Evolutionary conservation across 352 stramenopile genomes (phyloP).

Genomic region (Phytopythium aichiense): DNA sequence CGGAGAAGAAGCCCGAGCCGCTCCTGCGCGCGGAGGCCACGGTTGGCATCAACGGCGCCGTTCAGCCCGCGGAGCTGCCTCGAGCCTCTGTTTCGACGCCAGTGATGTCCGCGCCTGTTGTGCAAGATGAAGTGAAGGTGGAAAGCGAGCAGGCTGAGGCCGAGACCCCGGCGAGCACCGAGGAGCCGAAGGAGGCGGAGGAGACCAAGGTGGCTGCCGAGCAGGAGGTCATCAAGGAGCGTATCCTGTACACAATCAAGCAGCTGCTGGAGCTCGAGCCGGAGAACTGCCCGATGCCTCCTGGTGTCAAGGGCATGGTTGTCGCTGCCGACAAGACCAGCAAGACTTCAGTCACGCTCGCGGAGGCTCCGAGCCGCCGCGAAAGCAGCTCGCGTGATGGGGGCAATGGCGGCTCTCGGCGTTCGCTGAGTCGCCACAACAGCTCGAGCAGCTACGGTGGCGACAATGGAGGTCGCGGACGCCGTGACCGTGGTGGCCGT

Average conservation of each 20-base stretch:
- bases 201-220: constrained; percentile 14
- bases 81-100: constrained; percentile 2
- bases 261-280: constrained; percentile 72
- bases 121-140: constrained; percentile 16
- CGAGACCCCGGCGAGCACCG: constrained; percentile 5
- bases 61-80: constrained; percentile 4
- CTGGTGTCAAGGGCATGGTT: constrained; percentile 42
- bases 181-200: constrained; percentile 9
- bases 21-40: constrained; percentile 3
- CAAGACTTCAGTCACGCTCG: constrained; percentile 30
- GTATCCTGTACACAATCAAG: constrained; percentile 76
- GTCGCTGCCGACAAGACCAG: constrained; percentile 44
- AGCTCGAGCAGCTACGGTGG: constrained; percentile 34
- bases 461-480: constrained; percentile 31
- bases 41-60: constrained; percentile 8
- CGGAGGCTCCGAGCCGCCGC: constrained; percentile 19
- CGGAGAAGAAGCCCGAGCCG: constrained; percentile 4
- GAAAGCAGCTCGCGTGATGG: constrained; percentile 26
- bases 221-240: constrained; percentile 38
- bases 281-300: constrained; percentile 42
- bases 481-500: constrained; percentile 32
- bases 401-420: constrained; percentile 31
- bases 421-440: constrained; percentile 37
- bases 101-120: not conserved
- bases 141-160: constrained; percentile 18